Conservation (phyloP, 225 moss, liverwort and hornwort genomes). For the Lunularia cruciata region DNA sequence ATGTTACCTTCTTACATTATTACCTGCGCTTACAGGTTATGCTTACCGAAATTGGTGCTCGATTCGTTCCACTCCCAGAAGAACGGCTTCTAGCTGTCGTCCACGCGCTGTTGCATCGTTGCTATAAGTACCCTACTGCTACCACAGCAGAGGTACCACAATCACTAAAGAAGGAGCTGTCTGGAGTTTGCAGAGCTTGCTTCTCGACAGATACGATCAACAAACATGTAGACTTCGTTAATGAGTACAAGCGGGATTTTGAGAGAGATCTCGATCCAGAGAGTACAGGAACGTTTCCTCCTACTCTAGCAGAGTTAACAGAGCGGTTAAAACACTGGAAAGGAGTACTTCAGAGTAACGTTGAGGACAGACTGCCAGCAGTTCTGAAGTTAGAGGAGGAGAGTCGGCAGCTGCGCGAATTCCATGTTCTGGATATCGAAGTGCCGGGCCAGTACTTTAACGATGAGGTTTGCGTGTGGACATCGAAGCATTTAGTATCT, state of each 20-base stretch:
- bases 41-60: slow-evolving; percentile 98
- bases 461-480: slow-evolving; percentile 83
- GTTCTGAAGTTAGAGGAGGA: slow-evolving; percentile 98
- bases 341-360: slow-evolving; percentile 92
- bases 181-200: slow-evolving; percentile 98
- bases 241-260: slow-evolving; percentile 97
- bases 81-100: slow-evolving; percentile 95
- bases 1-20: background rate
- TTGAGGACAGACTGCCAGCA: slow-evolving; percentile 95
- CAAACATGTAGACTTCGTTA: slow-evolving; percentile 98
- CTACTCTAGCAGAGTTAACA: slow-evolving; percentile 90
- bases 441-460: slow-evolving; percentile 99
- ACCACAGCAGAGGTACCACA: slow-evolving; percentile 99
- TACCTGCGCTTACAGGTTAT: slow-evolving; percentile 89
- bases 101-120: slow-evolving; percentile 92
- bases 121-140: slow-evolving; percentile 98
- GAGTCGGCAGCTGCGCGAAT: slow-evolving; percentile 89
- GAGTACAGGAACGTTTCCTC: slow-evolving; percentile 94
- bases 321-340: slow-evolving; percentile 97
- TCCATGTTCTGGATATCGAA: slow-evolving; percentile 98
- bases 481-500: no score
- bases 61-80: slow-evolving; percentile 99
- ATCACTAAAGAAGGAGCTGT: slow-evolving; percentile 94
- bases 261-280: slow-evolving; percentile 97
- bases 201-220: slow-evolving; percentile 97